These are phyloP conservation scores for Talaromyces adpressus DNA, from an alignment of 495 filamentous ascomycete species.

Conservation along the genomic window DNA sequence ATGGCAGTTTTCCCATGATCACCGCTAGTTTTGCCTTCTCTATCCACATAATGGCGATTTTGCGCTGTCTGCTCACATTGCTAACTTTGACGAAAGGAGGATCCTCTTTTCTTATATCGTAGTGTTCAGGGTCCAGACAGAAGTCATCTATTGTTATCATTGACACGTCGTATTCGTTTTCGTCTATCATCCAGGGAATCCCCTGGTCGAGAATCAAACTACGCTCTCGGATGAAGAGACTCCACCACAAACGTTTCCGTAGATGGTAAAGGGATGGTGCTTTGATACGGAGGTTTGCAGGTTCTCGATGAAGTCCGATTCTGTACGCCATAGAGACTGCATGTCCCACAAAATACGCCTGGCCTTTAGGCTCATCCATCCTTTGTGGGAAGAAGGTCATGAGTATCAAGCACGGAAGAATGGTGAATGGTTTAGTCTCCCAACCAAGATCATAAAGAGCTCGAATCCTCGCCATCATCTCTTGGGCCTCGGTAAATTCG, in stretches of 20 bases:
- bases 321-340: too few species aligned
- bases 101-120: too few species aligned
- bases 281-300: not conserved
- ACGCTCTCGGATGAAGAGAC: conserved; percentile 1
- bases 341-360: too few species aligned
- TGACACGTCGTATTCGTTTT: not conserved
- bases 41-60: conserved; percentile 3
- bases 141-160: conserved; percentile 2
- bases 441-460: too few species aligned
- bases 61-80: not conserved
- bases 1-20: not conserved
- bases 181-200: not conserved
- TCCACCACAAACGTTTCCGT: not conserved
- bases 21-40: not conserved
- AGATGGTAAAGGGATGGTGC: not conserved
- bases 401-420: too few species aligned
- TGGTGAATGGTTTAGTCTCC: too few species aligned
- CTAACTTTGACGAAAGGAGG: not conserved
- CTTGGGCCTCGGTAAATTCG: too few species aligned
- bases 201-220: not conserved
- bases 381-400: too few species aligned
- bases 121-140: not conserved
- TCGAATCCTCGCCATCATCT: too few species aligned
- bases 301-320: too few species aligned
- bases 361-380: too few species aligned